A percentile compares a stretch with the other conserved stretches of the same genome.
phyloP scores from a whole-genome alignment of 116 monocot genomes.

The Posidonia oceanica region DNA sequence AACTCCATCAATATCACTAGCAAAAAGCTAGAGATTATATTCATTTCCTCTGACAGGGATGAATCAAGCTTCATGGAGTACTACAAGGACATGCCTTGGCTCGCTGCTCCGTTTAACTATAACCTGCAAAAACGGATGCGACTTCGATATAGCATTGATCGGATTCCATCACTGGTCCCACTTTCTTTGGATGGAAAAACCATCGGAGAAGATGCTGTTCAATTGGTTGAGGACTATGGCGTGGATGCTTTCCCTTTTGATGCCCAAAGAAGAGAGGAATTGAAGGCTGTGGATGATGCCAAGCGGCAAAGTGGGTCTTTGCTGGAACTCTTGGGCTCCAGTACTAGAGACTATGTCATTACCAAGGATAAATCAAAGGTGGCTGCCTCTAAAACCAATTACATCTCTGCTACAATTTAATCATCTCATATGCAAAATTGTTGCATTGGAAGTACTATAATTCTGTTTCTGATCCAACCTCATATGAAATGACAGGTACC shows the following conservation, averaged over 20 bases:
- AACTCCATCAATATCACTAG: conserved; percentile 1
- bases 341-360: conserved; percentile 16
- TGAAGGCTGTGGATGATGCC: conserved; percentile 21
- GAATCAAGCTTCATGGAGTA: conserved; percentile 18
- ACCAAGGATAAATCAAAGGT: conserved; percentile 21
- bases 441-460: no score
- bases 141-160: conserved; percentile 3
- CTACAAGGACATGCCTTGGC: conserved; percentile 30
- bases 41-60: conserved; percentile 27
- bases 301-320: conserved; percentile 16
- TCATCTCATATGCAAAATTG: no score
- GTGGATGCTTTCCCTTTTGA: conserved; percentile 26
- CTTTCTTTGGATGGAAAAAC: background rate
- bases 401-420: no score
- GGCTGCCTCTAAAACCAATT: background rate
- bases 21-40: conserved; percentile 22
- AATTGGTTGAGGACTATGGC: conserved; percentile 27
- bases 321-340: conserved; percentile 16
- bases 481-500: conserved; percentile 10
- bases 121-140: conserved; percentile 3
- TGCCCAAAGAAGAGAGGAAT: conserved; percentile 15
- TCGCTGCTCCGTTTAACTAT: conserved; percentile 19
- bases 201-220: conserved; percentile 16
- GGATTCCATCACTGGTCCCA: conserved; percentile 25
- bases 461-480: no score